These are phyloP conservation scores for Salix suchowensis DNA, from an alignment of 345 rosid species.

Conservation along the genomic window DNA sequence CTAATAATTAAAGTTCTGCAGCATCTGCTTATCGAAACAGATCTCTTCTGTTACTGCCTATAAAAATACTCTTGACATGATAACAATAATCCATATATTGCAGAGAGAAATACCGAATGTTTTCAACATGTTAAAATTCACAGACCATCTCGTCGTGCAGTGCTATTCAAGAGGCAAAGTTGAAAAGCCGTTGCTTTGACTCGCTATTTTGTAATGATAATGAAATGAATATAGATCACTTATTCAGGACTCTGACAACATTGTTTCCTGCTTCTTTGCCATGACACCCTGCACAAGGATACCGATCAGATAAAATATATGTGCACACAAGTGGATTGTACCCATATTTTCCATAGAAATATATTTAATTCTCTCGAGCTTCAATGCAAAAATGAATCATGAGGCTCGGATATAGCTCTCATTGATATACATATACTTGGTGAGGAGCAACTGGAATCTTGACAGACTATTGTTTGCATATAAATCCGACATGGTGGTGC, in stretches of 20 bases:
- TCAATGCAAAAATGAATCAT: not conserved
- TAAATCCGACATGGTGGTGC: not conserved
- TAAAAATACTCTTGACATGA: not conserved
- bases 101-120: not conserved
- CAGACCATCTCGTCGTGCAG: not conserved
- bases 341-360: not conserved
- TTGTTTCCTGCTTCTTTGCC: not conserved
- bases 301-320: not conserved
- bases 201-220: not conserved
- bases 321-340: not conserved
- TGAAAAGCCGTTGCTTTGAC: not conserved
- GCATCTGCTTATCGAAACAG: not conserved
- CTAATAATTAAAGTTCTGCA: not conserved
- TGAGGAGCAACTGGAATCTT: conserved; percentile 1
- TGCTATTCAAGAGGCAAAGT: not conserved
- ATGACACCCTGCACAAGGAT: not conserved
- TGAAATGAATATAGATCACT: not conserved
- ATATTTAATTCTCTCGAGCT: not conserved
- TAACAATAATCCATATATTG: not conserved
- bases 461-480: not conserved
- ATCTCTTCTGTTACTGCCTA: not conserved
- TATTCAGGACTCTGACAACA: not conserved
- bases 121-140: not conserved
- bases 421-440: not conserved
- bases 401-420: not conserved